Base-by-base conservation (phyloP, 495 filamentous ascomycete genomes). In the Penicillium odoratum region DNA sequence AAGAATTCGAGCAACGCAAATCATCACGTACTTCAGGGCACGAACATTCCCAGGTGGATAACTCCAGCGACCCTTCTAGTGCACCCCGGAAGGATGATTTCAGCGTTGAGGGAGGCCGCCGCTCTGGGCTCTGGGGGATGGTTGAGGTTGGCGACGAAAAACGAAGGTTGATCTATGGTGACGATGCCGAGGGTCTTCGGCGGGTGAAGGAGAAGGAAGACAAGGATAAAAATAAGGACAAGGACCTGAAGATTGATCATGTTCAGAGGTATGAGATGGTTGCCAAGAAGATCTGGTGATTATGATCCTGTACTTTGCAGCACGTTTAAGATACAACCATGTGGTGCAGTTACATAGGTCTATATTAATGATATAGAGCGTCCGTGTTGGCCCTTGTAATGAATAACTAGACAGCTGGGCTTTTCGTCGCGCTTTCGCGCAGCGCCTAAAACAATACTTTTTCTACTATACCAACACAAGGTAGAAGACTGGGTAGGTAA, bases 221-320 rank as follows among this genome's bases (percentile, higher is more conserved):
- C 51, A 71, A 73, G 48, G 76, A 82, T 33, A 88, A 81, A 65
- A 82, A 77, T 26, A 80, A 82, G 56, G 81, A 65, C 67, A 82
- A 70, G 71, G 81, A 78, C 42, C 66, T 74, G 61, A 78, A 77
- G 55, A 80, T 92, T 53, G 86, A 85, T 15, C 79, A 83, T 56
- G 90, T 97, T 7, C 81, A 81, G 64, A 78, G 94, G 69, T 97
- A 97, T 78, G 88, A 86, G 63, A 96, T 98, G 94, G 85, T 88
- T 65, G 92, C 89, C 6, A 97, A 96, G 78, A 80, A 93, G 72
- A 97, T 97, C 68, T 97, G 92, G 91, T 95, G 60, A 76, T 62
- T 11, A 2, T 25, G 4, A 30, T n/a, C 3, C 0, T 40, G 2
- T 40, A 7, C 13, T 16, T 15, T 40, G 15, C 38, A 40, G 31